These are phyloP conservation scores for Passalora sequoiae DNA, from an alignment of 2,329 filamentous ascomycete genomes.

Conservation along the genomic window DNA sequence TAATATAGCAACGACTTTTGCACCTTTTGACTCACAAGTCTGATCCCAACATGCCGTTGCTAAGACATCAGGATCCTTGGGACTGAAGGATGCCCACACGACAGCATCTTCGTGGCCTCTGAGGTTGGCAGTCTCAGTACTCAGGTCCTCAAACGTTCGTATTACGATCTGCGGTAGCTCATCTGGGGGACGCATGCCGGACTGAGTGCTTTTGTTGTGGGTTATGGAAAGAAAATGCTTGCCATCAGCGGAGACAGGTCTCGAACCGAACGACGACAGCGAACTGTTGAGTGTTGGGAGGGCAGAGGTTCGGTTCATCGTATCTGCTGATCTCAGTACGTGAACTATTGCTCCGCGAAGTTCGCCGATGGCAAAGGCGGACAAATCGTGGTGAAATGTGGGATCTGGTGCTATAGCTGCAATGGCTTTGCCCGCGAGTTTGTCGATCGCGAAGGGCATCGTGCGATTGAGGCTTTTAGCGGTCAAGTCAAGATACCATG, in stretches of 20 bases:
- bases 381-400: conserved; percentile 11
- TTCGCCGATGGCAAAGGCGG: conserved; percentile 2
- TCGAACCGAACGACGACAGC: conserved; percentile 10
- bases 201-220: conserved; percentile 13
- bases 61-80: conserved; percentile 14
- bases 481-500: conserved; percentile 13
- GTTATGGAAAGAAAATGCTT: conserved; percentile 9
- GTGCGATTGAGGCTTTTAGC: conserved; percentile 7
- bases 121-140: conserved; percentile 3
- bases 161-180: conserved; percentile 17
- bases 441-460: conserved; percentile 13
- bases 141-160: conserved; percentile 1
- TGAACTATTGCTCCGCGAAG: conserved; percentile 7
- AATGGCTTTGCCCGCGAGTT: conserved; percentile 13
- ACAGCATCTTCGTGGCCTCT: conserved; percentile 20
- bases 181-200: conserved; percentile 9
- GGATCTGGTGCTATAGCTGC: conserved; percentile 12
- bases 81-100: conserved; percentile 19
- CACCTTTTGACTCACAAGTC: too few relatives aligned
- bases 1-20: too few relatives aligned
- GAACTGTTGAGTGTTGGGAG: conserved; percentile 7
- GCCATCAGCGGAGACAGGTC: conserved; percentile 7
- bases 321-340: conserved; percentile 11
- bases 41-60: conserved; percentile 20
- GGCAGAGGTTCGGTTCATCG: conserved; percentile 4